Evolutionary conservation across 2,329 filamentous ascomycete species (phyloP), one percentile per base, ranked within the genome.

Genomic region (Helotiales sp.): DNA sequence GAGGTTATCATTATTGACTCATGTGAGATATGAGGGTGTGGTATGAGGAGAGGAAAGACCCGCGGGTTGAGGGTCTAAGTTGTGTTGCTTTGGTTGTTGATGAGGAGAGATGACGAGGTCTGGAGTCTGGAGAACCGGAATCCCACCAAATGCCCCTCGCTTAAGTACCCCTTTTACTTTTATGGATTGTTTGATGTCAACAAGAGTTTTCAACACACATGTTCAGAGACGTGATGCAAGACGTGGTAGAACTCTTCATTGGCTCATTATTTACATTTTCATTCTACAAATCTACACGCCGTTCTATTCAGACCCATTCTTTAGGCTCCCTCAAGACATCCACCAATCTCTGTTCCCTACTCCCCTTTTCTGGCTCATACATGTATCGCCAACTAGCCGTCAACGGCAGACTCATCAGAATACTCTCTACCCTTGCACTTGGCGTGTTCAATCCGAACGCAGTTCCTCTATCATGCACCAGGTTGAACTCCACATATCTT

Each of bases 401-500:
- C 71, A 97, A 83, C 6, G 96, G 96, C 78, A 99, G 82, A 80
- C 93, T 97, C 93, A 99, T 98, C 72, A 99, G 82, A 66, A 99
- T 99, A 79, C 94, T 97, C 84, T 99, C 96, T 2, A 99, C 89
- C 69, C 96, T 87, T 6, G 94, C 91, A 49, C 93, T 93, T 0
- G 96, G 96, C 0, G 95, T 97, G 76, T 96, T 96, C 70, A 99
- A 82, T 1, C 96, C 96, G 79, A 99, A 99, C 7, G 92, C 90
- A 1, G 96, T 99, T 2, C 96, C 96, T 28, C 96, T 88, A 81
- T 99, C 96, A 80, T 99, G 94, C 64, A 99, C 93, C 43, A 99
- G 86, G 81, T 99, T 99, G 81, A 99, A 99, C 81, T 99, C 96
- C 70, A 99, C 96, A 78, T 99, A 99, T 75, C 93, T 86, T n/a